Evolutionary conservation across 2,329 filamentous ascomycete genomes (phyloP), one percentile per base, ranked within the genome.

Genomic region (Penicillium psychrosexuale): DNA sequence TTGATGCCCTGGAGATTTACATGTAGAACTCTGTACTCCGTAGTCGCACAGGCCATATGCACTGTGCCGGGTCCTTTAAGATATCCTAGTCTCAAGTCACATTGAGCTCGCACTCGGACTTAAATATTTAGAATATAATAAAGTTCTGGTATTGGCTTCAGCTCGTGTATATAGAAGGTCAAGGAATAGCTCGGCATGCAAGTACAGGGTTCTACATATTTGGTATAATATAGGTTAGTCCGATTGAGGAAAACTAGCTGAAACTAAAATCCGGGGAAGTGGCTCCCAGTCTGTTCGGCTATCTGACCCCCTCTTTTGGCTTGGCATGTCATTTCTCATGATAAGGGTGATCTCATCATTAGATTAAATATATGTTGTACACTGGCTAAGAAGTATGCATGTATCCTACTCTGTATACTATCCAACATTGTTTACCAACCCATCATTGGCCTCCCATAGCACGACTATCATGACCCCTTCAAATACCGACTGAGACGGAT

Each of bases 231-330:
- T 24, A 48, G 15, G 5, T 15, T 30, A 22, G 28, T 37, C 31
- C 31, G 37, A 45, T 36, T 42, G 38, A 36, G 47, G 13, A 30
- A 28, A 46, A 28, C 36, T 39, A 47, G 55, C 51, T 60, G 52
- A 55, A 51, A 58, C 53, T 30, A 57, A 51, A 63, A 63, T 63
- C 61, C 59, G 62, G 62, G 62, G 62, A 60, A 61, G 36, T 51
- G 46, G 40, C 55, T 40, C 44, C 56, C 45, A 53, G 34, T 44
- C 33, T 53, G n/a, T 33, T 52, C 24, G 11, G 36, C 11, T 37
- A 42, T 54, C 45, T 33, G 33, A 53, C 53, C 44, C 52, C 44
- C 38, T 33, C 38, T n/a, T 51, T 37, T 49, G 3, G 31, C 47
- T 49, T 49, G 36, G 36, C 47, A 50, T 27, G 9, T 24, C 5